Conservation (phyloP, 352 stramenopile species). For the Phytophthora litchii region DNA sequence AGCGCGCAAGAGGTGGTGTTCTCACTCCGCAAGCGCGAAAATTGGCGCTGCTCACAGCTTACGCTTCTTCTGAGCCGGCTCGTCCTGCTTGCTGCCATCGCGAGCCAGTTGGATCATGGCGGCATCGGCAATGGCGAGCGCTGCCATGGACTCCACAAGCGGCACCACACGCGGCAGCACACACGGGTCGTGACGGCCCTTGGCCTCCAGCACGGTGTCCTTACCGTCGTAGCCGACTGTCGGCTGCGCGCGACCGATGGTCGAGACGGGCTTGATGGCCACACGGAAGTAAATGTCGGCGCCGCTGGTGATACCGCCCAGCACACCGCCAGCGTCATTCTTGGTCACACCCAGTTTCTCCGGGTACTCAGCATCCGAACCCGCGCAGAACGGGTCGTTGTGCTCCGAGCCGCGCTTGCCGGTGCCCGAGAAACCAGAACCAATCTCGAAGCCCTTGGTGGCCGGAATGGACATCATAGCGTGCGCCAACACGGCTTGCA, state of each 20-base stretch:
- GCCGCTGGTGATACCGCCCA: slow-evolving; percentile 98
- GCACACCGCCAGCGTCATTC: slow-evolving; percentile 94
- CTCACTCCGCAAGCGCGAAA: slow-evolving; percentile 2
- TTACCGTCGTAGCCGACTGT: slow-evolving; percentile 95
- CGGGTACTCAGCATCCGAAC: slow-evolving; percentile 41
- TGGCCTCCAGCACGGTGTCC: slow-evolving; percentile 95
- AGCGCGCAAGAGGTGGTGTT: slow-evolving; percentile 5
- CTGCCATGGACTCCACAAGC: slow-evolving; percentile 98
- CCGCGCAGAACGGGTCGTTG: slow-evolving; percentile 97
- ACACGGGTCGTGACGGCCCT: slow-evolving; percentile 98
- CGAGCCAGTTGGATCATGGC: slow-evolving; percentile 96
- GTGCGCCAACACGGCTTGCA: slow-evolving; percentile 98
- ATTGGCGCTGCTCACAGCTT: slow-evolving; percentile 43
- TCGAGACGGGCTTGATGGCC: slow-evolving; percentile 99
- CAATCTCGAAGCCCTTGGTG: slow-evolving; percentile 99
- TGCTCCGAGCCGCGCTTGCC: slow-evolving; percentile 96
- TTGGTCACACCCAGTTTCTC: slow-evolving; percentile 80
- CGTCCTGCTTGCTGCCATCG: slow-evolving; percentile 64
- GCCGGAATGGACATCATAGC: slow-evolving; percentile 99
- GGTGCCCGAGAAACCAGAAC: slow-evolving; percentile 95
- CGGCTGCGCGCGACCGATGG: slow-evolving; percentile 96
- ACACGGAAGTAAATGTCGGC: slow-evolving; percentile 98
- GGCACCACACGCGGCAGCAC: slow-evolving; percentile 97
- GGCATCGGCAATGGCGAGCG: slow-evolving; percentile 95
- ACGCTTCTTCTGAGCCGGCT: slow-evolving; percentile 66